A percentile compares a stretch with the other conserved stretches of the same genome.
phyloP scores from a whole-genome alignment of 1,139 yeast genomes.

The Hansenula anomala region DNA sequence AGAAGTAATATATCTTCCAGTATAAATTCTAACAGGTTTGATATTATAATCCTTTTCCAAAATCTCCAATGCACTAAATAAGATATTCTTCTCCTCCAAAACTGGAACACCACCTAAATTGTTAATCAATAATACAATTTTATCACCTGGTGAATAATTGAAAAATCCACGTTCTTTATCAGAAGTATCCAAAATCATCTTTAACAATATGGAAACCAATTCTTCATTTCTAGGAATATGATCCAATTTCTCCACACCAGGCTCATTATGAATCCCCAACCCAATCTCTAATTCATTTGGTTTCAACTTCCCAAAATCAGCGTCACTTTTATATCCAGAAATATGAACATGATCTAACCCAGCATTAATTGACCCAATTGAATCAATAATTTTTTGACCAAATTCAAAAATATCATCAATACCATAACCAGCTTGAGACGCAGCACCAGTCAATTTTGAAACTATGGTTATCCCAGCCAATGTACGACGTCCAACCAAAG shows the following conservation, averaged over 20 bases:
- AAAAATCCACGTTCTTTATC: slow-evolving; percentile 40
- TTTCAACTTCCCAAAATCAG: slow-evolving; percentile 28
- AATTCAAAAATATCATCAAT: slow-evolving; percentile 32
- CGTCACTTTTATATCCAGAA: slow-evolving; percentile 36
- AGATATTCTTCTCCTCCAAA: slow-evolving; percentile 37
- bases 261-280: slow-evolving; percentile 51
- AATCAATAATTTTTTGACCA: slow-evolving; percentile 33
- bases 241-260: slow-evolving; percentile 38
- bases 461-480: slow-evolving; percentile 42
- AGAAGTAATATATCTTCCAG: slow-evolving; percentile 46
- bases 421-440: slow-evolving; percentile 32
- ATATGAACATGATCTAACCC: slow-evolving; percentile 50
- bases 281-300: slow-evolving; percentile 42
- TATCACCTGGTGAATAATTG: slow-evolving; percentile 31
- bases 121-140: slow-evolving; percentile 40
- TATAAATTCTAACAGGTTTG: slow-evolving; percentile 36
- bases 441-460: slow-evolving; percentile 42
- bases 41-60: slow-evolving; percentile 34
- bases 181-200: slow-evolving; percentile 30
- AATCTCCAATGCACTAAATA: slow-evolving; percentile 29
- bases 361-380: slow-evolving; percentile 43
- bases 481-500: slow-evolving; percentile 46
- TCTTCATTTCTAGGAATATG: slow-evolving; percentile 40
- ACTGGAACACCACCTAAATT: slow-evolving; percentile 50
- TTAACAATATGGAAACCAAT: slow-evolving; percentile 34